Evolutionary conservation across 208 protist genomes (phyloP), one percentile per base, ranked within the genome.

Genomic region (Trypanosoma lewisi): DNA sequence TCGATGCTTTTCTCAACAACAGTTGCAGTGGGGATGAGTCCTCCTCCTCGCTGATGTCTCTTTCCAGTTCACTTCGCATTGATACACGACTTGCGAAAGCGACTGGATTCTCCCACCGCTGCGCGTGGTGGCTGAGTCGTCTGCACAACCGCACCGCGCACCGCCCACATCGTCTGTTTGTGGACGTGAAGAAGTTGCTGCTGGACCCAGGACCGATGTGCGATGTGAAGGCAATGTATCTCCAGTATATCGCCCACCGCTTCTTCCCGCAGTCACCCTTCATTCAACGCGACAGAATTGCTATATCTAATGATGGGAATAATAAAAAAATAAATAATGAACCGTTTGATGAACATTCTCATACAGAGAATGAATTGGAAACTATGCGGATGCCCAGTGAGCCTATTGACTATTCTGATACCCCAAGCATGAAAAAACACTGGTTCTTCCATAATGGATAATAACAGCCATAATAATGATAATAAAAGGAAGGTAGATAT

Each of bases 91-190:
- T n/a, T 27, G 47, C 37, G 8, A 63, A 63, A 53, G n/a, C 45
- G 31, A 21, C n/a, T 25, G 23, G 44, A 14, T 61, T 49, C 16
- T 19, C 21, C 6, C 14, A 50, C 6, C 30, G 48, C 11, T 70
- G 64, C 23, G 56, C 49, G 16, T 72, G 66, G 66, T 72, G 66
- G 66, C 27, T 59, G n/a, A 55, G 36, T 30, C 48, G 66, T 16
- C 12, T 55, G 5, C 28, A 28, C 31, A 12, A 21, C 19, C 16
- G 33, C 14, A 23, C 36, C 8, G 41, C 23, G 12, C 30, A 14
- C 23, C 37, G 57, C 16, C 58, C 66, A 33, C 66, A 72, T 34
- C 56, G 66, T 21, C 57, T 72, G 7, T 72, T 72, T 50, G 27
- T 28, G 1, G n/a, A 72, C 21, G 49, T 72, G 19, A 64, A 60